Conservation (phyloP, 2,329 filamentous ascomycete genomes). For the Diaporthe destruens region DNA sequence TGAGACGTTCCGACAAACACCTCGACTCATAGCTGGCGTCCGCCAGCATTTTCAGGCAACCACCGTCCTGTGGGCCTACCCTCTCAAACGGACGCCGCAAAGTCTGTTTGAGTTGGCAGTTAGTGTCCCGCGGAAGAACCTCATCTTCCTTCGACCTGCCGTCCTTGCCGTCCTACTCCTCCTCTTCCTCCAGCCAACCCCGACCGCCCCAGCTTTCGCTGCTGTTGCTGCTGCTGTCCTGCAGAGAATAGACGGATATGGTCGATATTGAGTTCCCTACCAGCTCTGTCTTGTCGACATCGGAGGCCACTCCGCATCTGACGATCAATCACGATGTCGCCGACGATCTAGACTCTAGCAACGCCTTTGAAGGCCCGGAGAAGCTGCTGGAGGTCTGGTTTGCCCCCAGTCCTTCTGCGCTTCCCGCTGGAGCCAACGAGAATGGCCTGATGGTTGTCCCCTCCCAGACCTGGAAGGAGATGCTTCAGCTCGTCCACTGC, state of each 20-base stretch:
- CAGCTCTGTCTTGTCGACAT: slow-evolving; percentile 84
- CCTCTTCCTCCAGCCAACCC: slow-evolving; percentile 43
- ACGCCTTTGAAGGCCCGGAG: slow-evolving; percentile 97
- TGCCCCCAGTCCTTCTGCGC: slow-evolving; percentile 78
- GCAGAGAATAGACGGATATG: slow-evolving; percentile 72
- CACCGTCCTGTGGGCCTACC: slow-evolving; percentile 92
- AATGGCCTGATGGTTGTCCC: slow-evolving; percentile 88
- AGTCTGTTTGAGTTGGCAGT: slow-evolving; percentile 97
- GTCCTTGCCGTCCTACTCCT: slow-evolving; percentile 25
- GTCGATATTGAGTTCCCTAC: slow-evolving; percentile 83
- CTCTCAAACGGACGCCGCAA: slow-evolving; percentile 94
- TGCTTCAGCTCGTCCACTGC: slow-evolving; percentile 99
- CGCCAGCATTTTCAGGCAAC: slow-evolving; percentile 79
- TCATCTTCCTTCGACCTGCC: slow-evolving; percentile 45
- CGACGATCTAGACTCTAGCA: slow-evolving; percentile 91
- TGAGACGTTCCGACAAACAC: slow-evolving; percentile 69
- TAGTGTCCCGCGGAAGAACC: slow-evolving; percentile 87
- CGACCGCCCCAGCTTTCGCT: slow-evolving; percentile 45
- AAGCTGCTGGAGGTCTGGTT: slow-evolving; percentile 99
- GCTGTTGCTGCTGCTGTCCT: slow-evolving; percentile 43
- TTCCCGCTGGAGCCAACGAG: slow-evolving; percentile 77
- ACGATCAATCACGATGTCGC: slow-evolving; percentile 98
- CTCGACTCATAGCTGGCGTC: slow-evolving; percentile 81
- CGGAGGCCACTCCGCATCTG: slow-evolving; percentile 86
- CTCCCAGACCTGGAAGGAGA: slow-evolving; percentile 89